These are phyloP conservation scores for Pythium catenulatum DNA, from an alignment of 352 stramenopile genomes.

Conservation along the genomic window DNA sequence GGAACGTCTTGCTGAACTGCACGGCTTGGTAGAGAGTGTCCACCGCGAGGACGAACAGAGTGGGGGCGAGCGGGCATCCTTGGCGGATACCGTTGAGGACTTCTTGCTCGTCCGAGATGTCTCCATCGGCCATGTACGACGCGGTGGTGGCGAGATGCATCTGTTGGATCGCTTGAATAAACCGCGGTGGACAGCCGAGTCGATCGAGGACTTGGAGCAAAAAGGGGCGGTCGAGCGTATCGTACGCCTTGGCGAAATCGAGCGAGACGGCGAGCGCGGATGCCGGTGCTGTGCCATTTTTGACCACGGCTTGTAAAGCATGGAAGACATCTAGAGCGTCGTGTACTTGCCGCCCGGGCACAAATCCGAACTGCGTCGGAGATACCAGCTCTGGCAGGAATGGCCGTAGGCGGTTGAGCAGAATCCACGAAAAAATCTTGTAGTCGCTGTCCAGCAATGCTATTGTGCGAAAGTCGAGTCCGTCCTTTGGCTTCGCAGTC, in stretches of 20 bases:
- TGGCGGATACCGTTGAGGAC: constrained; percentile 16
- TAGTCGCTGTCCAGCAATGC: not conserved
- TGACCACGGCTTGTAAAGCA: not conserved
- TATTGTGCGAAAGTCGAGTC: not conserved
- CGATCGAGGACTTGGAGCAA: not conserved
- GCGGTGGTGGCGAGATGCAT: constrained; percentile 19
- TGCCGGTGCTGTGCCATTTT: too few relatives aligned
- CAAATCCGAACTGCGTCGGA: not conserved
- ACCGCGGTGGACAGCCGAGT: not conserved
- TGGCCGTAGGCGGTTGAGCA: not conserved
- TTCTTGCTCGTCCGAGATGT: not conserved
- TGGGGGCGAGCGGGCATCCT: constrained; percentile 13
- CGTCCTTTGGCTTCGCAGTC: not conserved
- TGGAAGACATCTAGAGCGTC: constrained; percentile 2
- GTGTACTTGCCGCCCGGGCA: not conserved
- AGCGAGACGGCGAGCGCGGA: not conserved
- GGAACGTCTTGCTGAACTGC: too few relatives aligned
- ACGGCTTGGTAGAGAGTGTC: not conserved
- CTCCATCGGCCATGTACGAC: not conserved
- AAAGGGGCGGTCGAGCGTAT: not conserved
- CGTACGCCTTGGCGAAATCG: constrained; percentile 28
- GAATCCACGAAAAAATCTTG: not conserved
- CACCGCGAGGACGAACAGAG: not conserved
- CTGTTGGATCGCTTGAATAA: not conserved
- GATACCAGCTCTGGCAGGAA: not conserved